These are phyloP conservation scores for Prosopis cineraria DNA, from an alignment of 306 rosid species.

Conservation along the genomic window DNA sequence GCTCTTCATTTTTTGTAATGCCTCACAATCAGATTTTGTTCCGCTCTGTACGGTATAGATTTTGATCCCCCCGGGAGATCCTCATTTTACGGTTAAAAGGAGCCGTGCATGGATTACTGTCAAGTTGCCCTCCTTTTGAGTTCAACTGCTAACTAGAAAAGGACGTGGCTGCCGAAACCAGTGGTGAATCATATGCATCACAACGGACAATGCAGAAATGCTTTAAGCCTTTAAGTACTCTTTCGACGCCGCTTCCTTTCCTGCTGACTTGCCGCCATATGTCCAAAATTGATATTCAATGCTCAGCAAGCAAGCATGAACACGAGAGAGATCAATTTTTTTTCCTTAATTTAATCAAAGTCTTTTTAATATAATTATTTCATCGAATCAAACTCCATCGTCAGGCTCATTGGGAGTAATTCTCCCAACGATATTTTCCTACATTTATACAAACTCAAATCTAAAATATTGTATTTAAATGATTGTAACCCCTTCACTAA, in stretches of 20 bases:
- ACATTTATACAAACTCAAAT: too few species aligned
- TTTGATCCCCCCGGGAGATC: too few species aligned
- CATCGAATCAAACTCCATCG: too few species aligned
- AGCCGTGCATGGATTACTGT: neutral
- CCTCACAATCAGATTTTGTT: too few species aligned
- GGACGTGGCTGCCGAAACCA: neutral
- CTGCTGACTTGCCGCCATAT: neutral
- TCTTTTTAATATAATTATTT: too few species aligned
- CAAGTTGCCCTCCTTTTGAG: constrained; percentile 19
- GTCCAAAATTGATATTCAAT: neutral
- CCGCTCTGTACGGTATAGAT: too few species aligned
- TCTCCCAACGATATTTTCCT: too few species aligned
- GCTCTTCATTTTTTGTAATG: too few species aligned
- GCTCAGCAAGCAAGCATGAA: neutral
- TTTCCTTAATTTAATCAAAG: too few species aligned
- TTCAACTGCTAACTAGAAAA: constrained; percentile 29
- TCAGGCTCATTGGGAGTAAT: too few species aligned
- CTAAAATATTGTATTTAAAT: too few species aligned
- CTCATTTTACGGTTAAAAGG: neutral
- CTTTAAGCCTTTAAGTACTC: neutral
- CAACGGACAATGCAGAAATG: constrained; percentile 19
- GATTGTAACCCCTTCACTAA: too few species aligned
- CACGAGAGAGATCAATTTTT: neutral
- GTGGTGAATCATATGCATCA: neutral
- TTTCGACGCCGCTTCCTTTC: constrained; percentile 14